Evolutionary conservation across 345 rosid species (phyloP), one percentile per base, ranked within the genome.

Genomic region (Turritis glabra): DNA sequence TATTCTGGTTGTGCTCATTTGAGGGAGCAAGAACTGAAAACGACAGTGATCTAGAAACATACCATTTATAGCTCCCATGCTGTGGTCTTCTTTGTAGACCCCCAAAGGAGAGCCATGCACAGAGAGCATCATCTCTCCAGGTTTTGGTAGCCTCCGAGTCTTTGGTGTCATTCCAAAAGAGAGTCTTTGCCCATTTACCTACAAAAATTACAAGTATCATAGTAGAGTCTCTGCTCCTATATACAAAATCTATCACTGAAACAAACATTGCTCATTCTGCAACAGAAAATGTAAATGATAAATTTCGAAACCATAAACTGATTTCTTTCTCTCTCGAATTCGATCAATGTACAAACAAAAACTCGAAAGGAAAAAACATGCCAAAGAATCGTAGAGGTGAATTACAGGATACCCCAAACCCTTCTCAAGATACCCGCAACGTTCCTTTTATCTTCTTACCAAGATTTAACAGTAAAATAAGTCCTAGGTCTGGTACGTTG

Each of bases 101-200:
- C 99, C 98, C 13, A 92, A 92, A 19, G 98, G 99, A 74, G 99
- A 92, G 54, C 97, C 98, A 73, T 61, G 96, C 18, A 95, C 90
- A 23, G 98, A 92, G 26, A 89, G 87, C 82, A 90, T 92, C 88
- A 92, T 84, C 83, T 95, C 98, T 33, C 98, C 97, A 63, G 84
- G 87, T 76, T 95, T 92, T 1, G 98, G 98, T 74, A 77, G 82
- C 87, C 98, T 85, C 58, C 74, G 48, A 40, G 91, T 84, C 80
- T 86, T 90, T 29, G 99, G 98, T 44, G 98, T 95, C 97, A 86
- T 90, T 71, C 98, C 99, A 56, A 86, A n/a, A 41, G 97, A 93
- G 56, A 93, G 80, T 76, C 97, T 83, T 77, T 93, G 97, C 71
- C 87, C 85, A 73, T 63, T 85, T 23, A 59, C 81, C 97, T 93